A percentile compares a stretch with the other conserved stretches of the same genome.
Conservation (phyloP, 2,329 filamentous ascomycete species). For the Penicillium verrucosum region DNA sequence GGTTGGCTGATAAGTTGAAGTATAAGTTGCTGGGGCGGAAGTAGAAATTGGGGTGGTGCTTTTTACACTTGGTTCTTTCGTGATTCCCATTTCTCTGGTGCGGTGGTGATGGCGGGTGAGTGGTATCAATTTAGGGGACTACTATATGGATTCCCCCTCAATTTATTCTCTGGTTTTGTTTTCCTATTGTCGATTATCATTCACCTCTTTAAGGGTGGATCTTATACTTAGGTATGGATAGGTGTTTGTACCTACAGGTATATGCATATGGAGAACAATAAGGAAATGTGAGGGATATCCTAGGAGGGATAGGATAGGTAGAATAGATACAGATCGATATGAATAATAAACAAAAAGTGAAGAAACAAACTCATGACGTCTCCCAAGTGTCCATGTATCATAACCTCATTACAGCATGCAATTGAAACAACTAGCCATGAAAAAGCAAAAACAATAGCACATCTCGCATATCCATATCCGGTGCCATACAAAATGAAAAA, state of each 20-base stretch:
- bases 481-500: not conserved
- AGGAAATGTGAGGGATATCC: not conserved
- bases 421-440: slow-evolving; percentile 2
- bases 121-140: no score
- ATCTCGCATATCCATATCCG: slow-evolving; percentile 5
- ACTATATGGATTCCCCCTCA: not conserved
- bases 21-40: slow-evolving; percentile 38
- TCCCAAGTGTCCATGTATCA: slow-evolving; percentile 21
- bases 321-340: not conserved
- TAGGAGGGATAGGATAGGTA: not conserved
- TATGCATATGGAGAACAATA: not conserved
- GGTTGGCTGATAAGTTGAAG: slow-evolving; percentile 51
- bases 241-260: no score
- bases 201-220: not conserved
- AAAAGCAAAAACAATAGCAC: not conserved
- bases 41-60: slow-evolving; percentile 2
- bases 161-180: not conserved
- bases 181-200: not conserved
- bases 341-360: not conserved
- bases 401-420: slow-evolving; percentile 24
- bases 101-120: not conserved
- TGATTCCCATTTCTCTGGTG: slow-evolving; percentile 24
- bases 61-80: not conserved
- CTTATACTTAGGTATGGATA: not conserved
- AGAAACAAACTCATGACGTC: not conserved